Conservation (phyloP, 306 rosid genomes). For the Geum urbanum region DNA sequence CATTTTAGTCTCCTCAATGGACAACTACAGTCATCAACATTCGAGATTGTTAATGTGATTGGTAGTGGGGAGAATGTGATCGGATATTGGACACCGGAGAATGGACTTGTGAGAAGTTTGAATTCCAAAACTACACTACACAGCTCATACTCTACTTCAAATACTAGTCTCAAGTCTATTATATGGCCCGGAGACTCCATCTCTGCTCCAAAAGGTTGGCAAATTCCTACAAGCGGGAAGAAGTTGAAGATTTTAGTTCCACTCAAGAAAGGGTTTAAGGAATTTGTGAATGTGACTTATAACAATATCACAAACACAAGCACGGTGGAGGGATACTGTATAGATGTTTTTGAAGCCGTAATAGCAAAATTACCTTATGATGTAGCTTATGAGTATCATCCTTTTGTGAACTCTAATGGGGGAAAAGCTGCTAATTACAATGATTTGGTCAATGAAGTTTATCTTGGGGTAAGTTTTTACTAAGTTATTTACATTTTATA, state of each 20-base stretch:
- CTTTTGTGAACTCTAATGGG: slow-evolving; percentile 9
- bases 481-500: too few species aligned
- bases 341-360: slow-evolving; percentile 22
- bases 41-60: slow-evolving; percentile 37
- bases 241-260: slow-evolving; percentile 26
- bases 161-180: slow-evolving; percentile 10
- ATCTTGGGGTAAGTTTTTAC: slow-evolving; percentile 18
- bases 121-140: not conserved
- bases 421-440: slow-evolving; percentile 9
- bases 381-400: slow-evolving; percentile 11
- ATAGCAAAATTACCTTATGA: slow-evolving; percentile 14
- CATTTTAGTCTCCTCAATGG: slow-evolving; percentile 16
- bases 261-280: not conserved
- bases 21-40: slow-evolving; percentile 18
- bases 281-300: slow-evolving; percentile 7
- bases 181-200: slow-evolving; percentile 39
- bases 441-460: slow-evolving; percentile 19
- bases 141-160: not conserved
- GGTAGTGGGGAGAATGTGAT: slow-evolving; percentile 34
- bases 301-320: slow-evolving; percentile 5
- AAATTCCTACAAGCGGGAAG: slow-evolving; percentile 11
- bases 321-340: slow-evolving; percentile 16
- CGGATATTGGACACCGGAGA: slow-evolving; percentile 49
- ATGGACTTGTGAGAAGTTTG: slow-evolving; percentile 30
- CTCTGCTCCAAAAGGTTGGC: slow-evolving; percentile 32